These are phyloP conservation scores for Talaromyces atroroseus DNA, from an alignment of 2,329 filamentous ascomycete species.

Conservation along the genomic window DNA sequence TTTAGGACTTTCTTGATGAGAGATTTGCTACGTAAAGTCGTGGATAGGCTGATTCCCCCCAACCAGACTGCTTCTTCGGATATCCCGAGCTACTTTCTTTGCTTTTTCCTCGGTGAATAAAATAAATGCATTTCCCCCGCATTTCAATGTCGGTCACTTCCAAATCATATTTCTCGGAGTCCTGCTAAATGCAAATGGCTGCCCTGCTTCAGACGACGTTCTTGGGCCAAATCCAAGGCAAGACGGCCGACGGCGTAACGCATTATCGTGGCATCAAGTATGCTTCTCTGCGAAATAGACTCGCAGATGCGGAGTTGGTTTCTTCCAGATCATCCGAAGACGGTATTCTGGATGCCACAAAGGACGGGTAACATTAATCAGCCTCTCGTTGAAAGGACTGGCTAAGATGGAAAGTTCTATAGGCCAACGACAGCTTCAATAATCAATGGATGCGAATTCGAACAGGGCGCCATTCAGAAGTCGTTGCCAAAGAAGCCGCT, in stretches of 20 bases:
- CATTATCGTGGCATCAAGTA: conserved; percentile 37
- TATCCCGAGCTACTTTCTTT: too few species aligned
- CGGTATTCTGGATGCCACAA: conserved; percentile 28
- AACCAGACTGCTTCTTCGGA: too few species aligned
- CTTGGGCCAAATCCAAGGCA: conserved; percentile 27
- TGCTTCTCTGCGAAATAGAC: conserved; percentile 28
- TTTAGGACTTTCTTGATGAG: too few species aligned
- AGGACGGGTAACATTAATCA: conserved; percentile 27
- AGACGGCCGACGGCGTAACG: conserved; percentile 21
- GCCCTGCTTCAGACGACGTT: conserved; percentile 21
- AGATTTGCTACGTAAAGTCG: too few species aligned
- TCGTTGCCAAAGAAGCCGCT: conserved; percentile 36
- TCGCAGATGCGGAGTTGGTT: conserved; percentile 31
- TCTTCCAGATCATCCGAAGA: conserved; percentile 18
- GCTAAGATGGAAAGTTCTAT: background rate
- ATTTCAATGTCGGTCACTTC: background rate
- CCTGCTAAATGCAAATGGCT: too few species aligned
- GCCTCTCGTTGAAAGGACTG: background rate
- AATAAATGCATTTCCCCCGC: too few species aligned
- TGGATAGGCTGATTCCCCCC: too few species aligned
- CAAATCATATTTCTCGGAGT: background rate
- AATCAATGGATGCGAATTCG: conserved; percentile 38
- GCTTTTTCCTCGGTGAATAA: too few species aligned
- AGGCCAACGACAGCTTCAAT: conserved; percentile 38
- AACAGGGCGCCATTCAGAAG: conserved; percentile 48